These are phyloP conservation scores for Dioscorea cayenensis DNA, from an alignment of 116 monocot genomes.

Conservation along the genomic window DNA sequence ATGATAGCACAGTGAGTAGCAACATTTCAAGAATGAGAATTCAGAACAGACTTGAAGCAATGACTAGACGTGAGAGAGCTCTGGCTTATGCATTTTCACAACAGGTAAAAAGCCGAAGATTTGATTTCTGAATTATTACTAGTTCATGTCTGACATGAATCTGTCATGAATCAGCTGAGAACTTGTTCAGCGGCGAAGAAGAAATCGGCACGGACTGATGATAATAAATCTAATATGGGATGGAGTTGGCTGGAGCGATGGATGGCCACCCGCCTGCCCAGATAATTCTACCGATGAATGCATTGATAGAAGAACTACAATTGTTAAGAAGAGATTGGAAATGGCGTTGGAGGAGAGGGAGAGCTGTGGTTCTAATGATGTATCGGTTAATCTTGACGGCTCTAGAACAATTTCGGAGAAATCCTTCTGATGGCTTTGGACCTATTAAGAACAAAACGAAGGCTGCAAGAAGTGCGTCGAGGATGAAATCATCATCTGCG, in stretches of 20 bases:
- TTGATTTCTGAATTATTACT: too few species aligned
- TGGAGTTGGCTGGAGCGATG: constrained; percentile 96
- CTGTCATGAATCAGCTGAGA: constrained; percentile 38
- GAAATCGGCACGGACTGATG: constrained; percentile 24
- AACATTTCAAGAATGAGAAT: constrained; percentile 53
- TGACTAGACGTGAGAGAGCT: constrained; percentile 71
- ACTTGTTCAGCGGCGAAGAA: constrained; percentile 47
- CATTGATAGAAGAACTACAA: constrained; percentile 7
- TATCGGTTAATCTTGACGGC: constrained; percentile 42
- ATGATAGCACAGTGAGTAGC: constrained; percentile 72
- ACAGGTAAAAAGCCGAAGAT: constrained; percentile 31
- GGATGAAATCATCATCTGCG: constrained; percentile 12
- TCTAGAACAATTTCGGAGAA: constrained; percentile 5
- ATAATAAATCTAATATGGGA: constrained; percentile 39
- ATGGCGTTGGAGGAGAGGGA: constrained; percentile 50
- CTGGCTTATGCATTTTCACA: constrained; percentile 91
- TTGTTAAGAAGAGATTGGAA: constrained; percentile 35
- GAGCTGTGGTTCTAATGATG: constrained; percentile 86
- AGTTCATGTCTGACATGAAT: neutral
- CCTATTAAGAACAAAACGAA: constrained; percentile 32
- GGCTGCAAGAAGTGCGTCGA: constrained; percentile 17
- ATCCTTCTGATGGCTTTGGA: constrained; percentile 11
- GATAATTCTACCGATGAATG: constrained; percentile 40
- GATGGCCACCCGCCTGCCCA: constrained; percentile 73
- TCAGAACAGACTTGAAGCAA: constrained; percentile 77